These are phyloP conservation scores for Globisporangium spinosum DNA, from an alignment of 352 stramenopile genomes.

Conservation along the genomic window DNA sequence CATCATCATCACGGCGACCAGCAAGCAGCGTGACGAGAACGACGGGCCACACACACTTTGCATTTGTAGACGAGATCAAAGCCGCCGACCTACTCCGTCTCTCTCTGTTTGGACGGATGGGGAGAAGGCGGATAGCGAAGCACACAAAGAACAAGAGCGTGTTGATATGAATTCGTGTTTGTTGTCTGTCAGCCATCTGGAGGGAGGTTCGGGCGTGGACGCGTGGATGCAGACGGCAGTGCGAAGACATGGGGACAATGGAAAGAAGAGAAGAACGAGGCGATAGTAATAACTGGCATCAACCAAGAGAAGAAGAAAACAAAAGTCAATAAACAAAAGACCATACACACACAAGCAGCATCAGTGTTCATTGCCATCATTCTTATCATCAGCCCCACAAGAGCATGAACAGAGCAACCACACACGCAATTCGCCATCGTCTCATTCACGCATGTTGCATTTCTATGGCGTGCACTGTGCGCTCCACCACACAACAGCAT, in stretches of 20 bases:
- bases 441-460: not conserved
- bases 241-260: not conserved
- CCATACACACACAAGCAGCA: not conserved
- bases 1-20: not conserved
- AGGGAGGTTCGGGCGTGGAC: not conserved
- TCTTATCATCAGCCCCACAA: not conserved
- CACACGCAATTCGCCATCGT: not conserved
- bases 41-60: slow-evolving; percentile 11
- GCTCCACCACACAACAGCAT: not conserved
- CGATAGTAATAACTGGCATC: slow-evolving; percentile 3
- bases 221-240: not conserved
- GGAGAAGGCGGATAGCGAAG: not conserved
- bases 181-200: not conserved
- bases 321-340: slow-evolving; percentile 1
- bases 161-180: slow-evolving; percentile 5
- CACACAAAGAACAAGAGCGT: slow-evolving; percentile 3
- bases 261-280: not conserved
- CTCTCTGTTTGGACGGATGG: not conserved
- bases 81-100: not conserved
- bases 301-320: slow-evolving; percentile 3
- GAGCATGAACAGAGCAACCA: not conserved
- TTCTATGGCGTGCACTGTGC: not conserved
- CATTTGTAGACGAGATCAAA: slow-evolving; percentile 23
- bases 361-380: not conserved
- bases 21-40: not conserved